These are phyloP conservation scores for Hanseniaspora lachancei DNA, from an alignment of 805 yeast species.

Conservation along the genomic window DNA sequence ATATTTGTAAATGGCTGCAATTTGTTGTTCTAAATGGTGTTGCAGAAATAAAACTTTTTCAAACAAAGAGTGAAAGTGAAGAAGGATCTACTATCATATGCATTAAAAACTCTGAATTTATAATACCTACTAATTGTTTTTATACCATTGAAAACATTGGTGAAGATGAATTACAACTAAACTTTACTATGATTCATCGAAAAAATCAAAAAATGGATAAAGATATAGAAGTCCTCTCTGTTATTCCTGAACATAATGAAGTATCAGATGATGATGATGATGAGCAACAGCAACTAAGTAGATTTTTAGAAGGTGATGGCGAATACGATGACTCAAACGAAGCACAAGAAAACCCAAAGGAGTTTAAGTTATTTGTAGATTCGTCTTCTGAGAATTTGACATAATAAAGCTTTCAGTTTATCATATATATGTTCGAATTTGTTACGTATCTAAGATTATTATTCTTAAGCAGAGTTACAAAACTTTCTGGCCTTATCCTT, in stretches of 20 bases:
- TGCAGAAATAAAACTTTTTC: slow-evolving; percentile 52
- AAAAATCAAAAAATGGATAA: slow-evolving; percentile 12
- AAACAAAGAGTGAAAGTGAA: slow-evolving; percentile 21
- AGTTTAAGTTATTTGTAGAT: slow-evolving; percentile 1
- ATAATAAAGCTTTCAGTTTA: no score
- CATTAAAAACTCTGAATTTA: slow-evolving; percentile 62
- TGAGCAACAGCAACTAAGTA: slow-evolving; percentile 1
- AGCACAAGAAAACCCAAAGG: not conserved
- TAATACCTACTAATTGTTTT: slow-evolving; percentile 63
- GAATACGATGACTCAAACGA: not conserved
- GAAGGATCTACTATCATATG: slow-evolving; percentile 35
- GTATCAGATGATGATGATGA: not conserved
- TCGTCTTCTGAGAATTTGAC: not conserved
- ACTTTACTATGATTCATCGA: slow-evolving; percentile 55
- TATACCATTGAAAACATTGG: slow-evolving; percentile 60
- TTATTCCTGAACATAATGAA: not conserved
- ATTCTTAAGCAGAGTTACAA: not conserved
- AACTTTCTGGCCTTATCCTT: no score
- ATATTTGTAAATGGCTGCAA: slow-evolving; percentile 28
- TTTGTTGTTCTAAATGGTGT: slow-evolving; percentile 65
- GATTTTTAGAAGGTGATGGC: slow-evolving; percentile 8
- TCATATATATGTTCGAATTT: no score
- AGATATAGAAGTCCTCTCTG: not conserved
- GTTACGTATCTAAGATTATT: no score
- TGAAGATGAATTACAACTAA: slow-evolving; percentile 43